Conservation (phyloP, 2,329 filamentous ascomycete genomes). For the Curvularia sp. region DNA sequence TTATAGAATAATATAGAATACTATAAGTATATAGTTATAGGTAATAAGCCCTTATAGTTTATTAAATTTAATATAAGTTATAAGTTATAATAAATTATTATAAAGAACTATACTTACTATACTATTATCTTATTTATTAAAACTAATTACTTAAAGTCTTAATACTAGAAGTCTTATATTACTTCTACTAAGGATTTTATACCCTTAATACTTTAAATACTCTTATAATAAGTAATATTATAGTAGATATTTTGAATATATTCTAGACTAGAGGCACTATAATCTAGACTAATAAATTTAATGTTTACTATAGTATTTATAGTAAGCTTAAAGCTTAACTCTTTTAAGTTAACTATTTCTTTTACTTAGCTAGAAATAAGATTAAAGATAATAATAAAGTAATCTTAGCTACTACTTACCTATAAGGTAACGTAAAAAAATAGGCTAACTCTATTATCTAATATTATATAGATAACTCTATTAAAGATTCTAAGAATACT, state of each 20-base stretch:
- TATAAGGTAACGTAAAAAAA: too few relatives aligned
- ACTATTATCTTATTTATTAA: too few relatives aligned
- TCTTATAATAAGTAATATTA: not conserved
- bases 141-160: too few relatives aligned
- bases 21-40: too few relatives aligned
- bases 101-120: too few relatives aligned
- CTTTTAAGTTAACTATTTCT: not conserved
- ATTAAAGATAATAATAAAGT: not conserved
- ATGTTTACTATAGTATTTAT: not conserved
- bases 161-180: too few relatives aligned
- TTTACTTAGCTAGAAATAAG: not conserved
- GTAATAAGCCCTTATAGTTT: too few relatives aligned
- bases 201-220: constrained; percentile 3
- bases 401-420: not conserved
- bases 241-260: not conserved
- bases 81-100: too few relatives aligned
- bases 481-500: not conserved
- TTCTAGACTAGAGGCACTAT: not conserved
- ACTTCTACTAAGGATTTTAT: too few relatives aligned
- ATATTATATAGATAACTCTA: not conserved
- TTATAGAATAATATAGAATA: too few relatives aligned
- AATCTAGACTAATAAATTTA: not conserved
- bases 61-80: too few relatives aligned
- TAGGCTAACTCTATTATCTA: not conserved
- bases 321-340: too few relatives aligned